Percentiles rank a stretch among this genome's conserved stretches.
Evolutionary conservation across 371 early-diverging fungal species (phyloP).

Genomic region (Mucor irregularis): DNA sequence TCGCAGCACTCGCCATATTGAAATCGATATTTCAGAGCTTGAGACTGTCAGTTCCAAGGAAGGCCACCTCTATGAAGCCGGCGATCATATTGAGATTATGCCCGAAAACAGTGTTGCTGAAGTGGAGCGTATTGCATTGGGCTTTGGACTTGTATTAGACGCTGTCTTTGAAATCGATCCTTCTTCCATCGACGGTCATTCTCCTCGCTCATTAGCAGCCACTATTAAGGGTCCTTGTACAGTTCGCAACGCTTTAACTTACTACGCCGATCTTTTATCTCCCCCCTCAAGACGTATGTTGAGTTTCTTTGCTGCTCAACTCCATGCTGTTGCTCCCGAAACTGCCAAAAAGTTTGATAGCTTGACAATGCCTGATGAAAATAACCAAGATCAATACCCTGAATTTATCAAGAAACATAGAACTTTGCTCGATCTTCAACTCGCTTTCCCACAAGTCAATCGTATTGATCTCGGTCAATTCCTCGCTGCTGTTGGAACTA

Average conservation of each 20-base stretch:
- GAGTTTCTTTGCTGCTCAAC: constrained; percentile 42
- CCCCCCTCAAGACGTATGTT: constrained; percentile 52
- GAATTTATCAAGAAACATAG: constrained; percentile 45
- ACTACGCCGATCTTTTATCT: constrained; percentile 49
- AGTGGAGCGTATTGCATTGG: constrained; percentile 48
- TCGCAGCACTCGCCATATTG: constrained; percentile 52
- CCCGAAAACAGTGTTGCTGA: constrained; percentile 41
- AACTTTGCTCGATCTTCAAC: constrained; percentile 49
- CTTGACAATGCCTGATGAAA: constrained; percentile 36
- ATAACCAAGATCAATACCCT: constrained; percentile 34
- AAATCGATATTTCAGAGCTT: constrained; percentile 39
- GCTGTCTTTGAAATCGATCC: constrained; percentile 52
- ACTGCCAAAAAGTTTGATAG: constrained; percentile 38
- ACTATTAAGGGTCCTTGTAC: constrained; percentile 50
- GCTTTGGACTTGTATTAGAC: constrained; percentile 52
- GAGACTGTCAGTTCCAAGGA: constrained; percentile 15
- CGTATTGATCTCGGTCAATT: constrained; percentile 47
- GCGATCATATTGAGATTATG: constrained; percentile 60
- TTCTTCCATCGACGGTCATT: constrained; percentile 23
- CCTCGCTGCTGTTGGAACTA: constrained; percentile 43
- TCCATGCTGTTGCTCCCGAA: constrained; percentile 32
- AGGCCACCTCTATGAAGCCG: constrained; percentile 39
- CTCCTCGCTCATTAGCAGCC: constrained; percentile 53
- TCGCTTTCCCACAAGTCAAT: constrained; percentile 46
- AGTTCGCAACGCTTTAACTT: constrained; percentile 46